Base-by-base conservation (phyloP, 73 alveolate genomes). In the Diophrys appendiculata region DNA sequence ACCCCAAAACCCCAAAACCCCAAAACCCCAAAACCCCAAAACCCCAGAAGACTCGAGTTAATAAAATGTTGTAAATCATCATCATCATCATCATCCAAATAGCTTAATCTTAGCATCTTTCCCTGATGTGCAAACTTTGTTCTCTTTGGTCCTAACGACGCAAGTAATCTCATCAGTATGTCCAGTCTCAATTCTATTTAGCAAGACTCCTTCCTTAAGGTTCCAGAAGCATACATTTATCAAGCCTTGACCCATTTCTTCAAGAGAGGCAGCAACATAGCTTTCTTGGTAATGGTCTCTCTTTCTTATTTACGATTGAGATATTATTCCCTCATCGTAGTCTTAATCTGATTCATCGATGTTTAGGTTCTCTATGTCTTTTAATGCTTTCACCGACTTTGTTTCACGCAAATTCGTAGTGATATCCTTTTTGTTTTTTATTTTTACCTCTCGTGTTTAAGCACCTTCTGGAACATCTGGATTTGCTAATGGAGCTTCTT, bases 301-400 rank as follows among this genome's bases (percentile, higher is more conserved):
- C n/a, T 11, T 43, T 43, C 60, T 43, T 43, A 43, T 11, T 43
- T 11, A 43, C 18, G 5, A 18, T 43, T 43, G 60, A 5, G 60
- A 43, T 18, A 5, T 43, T 18, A 43, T 43, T 43, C 60, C 60
- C 60, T 43, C 60, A 11, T 43, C 60, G 18, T 43, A 43, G 18
- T 43, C 60, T 52, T 68, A 35, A 54, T 69, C 77, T 70, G 60
- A 43, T 5, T 43, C 60, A 43, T 43, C 60, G n/a, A 43, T 5
- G 18, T 43, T 43, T 18, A 43, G 18, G 18, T 43, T 43, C 60
- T 43, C 60, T 11, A 43, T 5, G 60, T 43, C 60, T 18, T 43
- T 43, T 18, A 43, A 43, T 11, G 60, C 60, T 18, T 43, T 43
- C 18, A 43, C 60, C 5, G 60, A 43, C 18, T 43, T 43, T 11